Conservation (phyloP, 441 rosid species). For the Pelargonium myrrhifolium region DNA sequence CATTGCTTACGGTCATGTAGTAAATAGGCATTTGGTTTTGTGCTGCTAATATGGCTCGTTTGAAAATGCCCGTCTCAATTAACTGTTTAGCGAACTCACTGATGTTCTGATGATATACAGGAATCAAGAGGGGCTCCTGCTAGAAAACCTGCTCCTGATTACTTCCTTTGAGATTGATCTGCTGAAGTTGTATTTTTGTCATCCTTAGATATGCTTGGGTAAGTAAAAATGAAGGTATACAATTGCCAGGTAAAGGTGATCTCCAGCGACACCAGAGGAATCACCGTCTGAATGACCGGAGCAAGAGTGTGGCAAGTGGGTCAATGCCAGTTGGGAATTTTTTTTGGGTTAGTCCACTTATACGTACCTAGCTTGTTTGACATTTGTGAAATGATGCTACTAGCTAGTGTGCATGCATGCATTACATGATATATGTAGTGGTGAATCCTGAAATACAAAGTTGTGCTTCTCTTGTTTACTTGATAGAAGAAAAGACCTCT, state of each 20-base stretch:
- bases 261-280: constrained; percentile 9
- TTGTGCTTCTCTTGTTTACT: neutral
- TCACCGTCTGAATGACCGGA: neutral
- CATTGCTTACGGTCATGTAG: neutral
- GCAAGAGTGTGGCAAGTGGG: constrained; percentile 10
- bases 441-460: neutral
- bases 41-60: neutral
- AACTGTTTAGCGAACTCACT: too few species aligned
- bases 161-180: constrained; percentile 48
- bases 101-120: constrained; percentile 30
- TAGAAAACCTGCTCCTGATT: constrained; percentile 81
- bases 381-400: neutral
- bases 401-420: neutral
- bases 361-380: neutral
- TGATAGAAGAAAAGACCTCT: neutral
- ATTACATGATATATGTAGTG: neutral
- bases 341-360: neutral
- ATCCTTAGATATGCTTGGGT: neutral
- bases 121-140: constrained; percentile 79
- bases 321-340: neutral
- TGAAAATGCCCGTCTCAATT: neutral
- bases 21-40: neutral
- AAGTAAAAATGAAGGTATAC: constrained; percentile 19
- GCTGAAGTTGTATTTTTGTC: constrained; percentile 13
- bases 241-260: constrained; percentile 12